phyloP scores from a whole-genome alignment of 495 filamentous ascomycete genomes.

The Pseudomonodictys pantanalensis region DNA sequence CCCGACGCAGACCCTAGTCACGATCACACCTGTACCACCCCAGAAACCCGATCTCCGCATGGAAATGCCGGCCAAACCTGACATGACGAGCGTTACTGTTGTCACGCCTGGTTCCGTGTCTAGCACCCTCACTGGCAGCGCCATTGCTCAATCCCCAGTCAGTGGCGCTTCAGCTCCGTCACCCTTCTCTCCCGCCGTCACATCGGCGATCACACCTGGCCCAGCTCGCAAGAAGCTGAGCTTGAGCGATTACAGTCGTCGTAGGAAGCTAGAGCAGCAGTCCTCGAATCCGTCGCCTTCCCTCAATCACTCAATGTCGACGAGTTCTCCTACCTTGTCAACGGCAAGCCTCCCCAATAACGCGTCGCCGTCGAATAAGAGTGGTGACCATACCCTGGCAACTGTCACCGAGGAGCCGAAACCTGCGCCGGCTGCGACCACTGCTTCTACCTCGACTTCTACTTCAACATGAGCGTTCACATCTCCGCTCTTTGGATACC shows the following conservation, averaged over 20 bases:
- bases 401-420: conserved; percentile 12
- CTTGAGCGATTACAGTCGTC: conserved; percentile 66
- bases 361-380: conserved; percentile 6
- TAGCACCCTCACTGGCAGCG: conserved; percentile 18
- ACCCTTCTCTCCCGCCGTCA: conserved; percentile 46
- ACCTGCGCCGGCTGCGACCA: neutral
- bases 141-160: conserved; percentile 54
- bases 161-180: conserved; percentile 39
- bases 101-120: conserved; percentile 32
- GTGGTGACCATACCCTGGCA: neutral
- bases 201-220: conserved; percentile 51
- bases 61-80: conserved; percentile 20
- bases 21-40: neutral
- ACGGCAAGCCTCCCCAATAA: conserved; percentile 15
- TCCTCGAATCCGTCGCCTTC: neutral
- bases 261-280: conserved; percentile 37
- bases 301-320: neutral
- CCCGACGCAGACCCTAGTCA: neutral
- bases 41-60: conserved; percentile 25
- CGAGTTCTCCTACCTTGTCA: conserved; percentile 20
- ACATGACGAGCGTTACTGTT: conserved; percentile 43
- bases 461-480: neutral
- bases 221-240: conserved; percentile 70
- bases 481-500: neutral
- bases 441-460: neutral